Evolutionary conservation across 2,329 filamentous ascomycete genomes (phyloP).

Genomic region (Thelonectria olida): DNA sequence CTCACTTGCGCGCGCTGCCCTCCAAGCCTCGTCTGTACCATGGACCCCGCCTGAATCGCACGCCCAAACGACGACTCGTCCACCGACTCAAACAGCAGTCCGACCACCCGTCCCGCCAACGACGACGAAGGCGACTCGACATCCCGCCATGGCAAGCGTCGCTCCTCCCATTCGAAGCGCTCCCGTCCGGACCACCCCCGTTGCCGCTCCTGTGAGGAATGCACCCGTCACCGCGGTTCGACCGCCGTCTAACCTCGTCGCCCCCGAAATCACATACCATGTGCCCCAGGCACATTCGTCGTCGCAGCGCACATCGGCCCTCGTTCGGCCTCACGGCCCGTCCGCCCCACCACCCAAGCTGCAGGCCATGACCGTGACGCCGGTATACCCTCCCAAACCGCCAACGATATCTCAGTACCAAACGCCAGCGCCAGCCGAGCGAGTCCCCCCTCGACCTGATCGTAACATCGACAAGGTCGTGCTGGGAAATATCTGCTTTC

Average conservation of each 20-base stretch:
- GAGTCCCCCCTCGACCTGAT: constrained; percentile 57
- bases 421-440: constrained; percentile 35
- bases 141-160: constrained; percentile 35
- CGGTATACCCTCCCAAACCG: constrained; percentile 49
- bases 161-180: constrained; percentile 21
- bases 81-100: no score
- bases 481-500: constrained; percentile 83
- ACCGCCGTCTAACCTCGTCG: constrained; percentile 48
- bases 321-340: constrained; percentile 47
- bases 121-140: constrained; percentile 8
- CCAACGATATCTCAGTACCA: constrained; percentile 17
- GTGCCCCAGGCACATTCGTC: constrained; percentile 45
- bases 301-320: constrained; percentile 39
- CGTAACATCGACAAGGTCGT: constrained; percentile 90
- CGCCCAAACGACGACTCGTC: constrained; percentile 24
- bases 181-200: not conserved
- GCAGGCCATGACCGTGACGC: constrained; percentile 42
- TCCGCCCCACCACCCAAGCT: constrained; percentile 44
- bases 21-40: constrained; percentile 28
- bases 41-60: constrained; percentile 38
- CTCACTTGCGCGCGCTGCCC: constrained; percentile 9
- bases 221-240: constrained; percentile 26
- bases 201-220: not conserved
- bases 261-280: constrained; percentile 54
- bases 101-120: no score